A percentile compares a stretch with the other conserved stretches of the same genome.
These are phyloP conservation scores for Pseudofabraea citricarpa DNA, from an alignment of 2,329 filamentous ascomycete species.

Conservation along the genomic window DNA sequence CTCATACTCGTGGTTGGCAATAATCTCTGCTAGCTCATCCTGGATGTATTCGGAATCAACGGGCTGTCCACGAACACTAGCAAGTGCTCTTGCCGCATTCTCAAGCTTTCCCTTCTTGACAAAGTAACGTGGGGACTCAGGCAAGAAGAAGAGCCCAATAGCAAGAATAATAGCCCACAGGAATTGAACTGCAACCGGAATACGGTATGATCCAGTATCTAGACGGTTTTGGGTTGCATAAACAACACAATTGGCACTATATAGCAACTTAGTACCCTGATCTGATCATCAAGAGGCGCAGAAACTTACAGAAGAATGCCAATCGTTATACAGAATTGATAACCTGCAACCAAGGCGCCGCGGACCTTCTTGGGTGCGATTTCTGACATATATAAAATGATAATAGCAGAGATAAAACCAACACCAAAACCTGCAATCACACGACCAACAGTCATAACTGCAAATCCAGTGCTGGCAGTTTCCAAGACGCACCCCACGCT, in stretches of 20 bases:
- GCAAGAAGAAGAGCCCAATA: slow-evolving; percentile 45
- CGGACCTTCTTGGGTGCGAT: slow-evolving; percentile 56
- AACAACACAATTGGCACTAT: slow-evolving; percentile 44
- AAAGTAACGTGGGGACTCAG: slow-evolving; percentile 52
- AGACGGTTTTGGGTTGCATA: slow-evolving; percentile 35
- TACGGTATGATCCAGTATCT: slow-evolving; percentile 49
- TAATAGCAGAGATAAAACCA: slow-evolving; percentile 57
- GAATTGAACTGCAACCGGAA: slow-evolving; percentile 53
- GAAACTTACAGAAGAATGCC: slow-evolving; percentile 48
- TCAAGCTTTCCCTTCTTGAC: slow-evolving; percentile 42
- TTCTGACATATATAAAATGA: slow-evolving; percentile 61
- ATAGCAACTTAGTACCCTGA: neutral
- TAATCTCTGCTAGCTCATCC: slow-evolving; percentile 34
- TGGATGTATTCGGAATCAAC: slow-evolving; percentile 45
- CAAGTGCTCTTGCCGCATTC: slow-evolving; percentile 44
- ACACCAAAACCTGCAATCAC: slow-evolving; percentile 63
- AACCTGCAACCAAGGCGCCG: slow-evolving; percentile 52
- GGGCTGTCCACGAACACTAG: slow-evolving; percentile 35
- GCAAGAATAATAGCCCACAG: slow-evolving; percentile 45
- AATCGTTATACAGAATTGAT: slow-evolving; percentile 68
- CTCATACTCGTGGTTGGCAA: slow-evolving; percentile 67
- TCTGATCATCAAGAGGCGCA: neutral
- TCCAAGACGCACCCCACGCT: slow-evolving; percentile 61
- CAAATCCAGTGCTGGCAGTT: slow-evolving; percentile 37
- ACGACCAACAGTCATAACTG: slow-evolving; percentile 52